A percentile compares a stretch with the other conserved stretches of the same genome.
These are phyloP conservation scores for Coemansia sp. DNA, from an alignment of 192 early-diverging fungal species.

Conservation along the genomic window DNA sequence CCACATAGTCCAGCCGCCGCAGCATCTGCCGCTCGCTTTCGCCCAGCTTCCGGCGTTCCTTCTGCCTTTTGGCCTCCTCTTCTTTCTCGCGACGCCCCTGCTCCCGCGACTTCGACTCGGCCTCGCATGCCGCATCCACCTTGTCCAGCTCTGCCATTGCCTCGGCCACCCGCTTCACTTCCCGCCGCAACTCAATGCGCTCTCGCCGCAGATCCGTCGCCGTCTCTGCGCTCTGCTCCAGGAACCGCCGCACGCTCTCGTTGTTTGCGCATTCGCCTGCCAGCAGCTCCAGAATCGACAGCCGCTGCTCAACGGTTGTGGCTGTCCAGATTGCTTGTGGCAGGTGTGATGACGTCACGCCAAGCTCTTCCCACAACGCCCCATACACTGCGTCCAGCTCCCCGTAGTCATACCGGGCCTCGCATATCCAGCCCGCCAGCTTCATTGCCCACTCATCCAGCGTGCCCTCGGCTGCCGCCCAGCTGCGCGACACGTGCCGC, in stretches of 20 bases:
- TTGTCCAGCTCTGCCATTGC: conserved; percentile 49
- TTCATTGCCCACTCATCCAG: conserved; percentile 23
- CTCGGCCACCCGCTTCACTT: conserved; percentile 57
- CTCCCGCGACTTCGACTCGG: conserved; percentile 18
- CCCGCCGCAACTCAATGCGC: conserved; percentile 66
- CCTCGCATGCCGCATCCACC: conserved; percentile 9
- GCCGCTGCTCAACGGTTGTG: conserved; percentile 46
- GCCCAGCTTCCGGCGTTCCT: conserved; percentile 47
- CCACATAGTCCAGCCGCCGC: conserved; percentile 59
- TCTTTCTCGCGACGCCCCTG: conserved; percentile 38
- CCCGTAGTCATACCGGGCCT: conserved; percentile 29
- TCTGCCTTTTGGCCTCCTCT: conserved; percentile 36
- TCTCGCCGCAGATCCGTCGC: conserved; percentile 71
- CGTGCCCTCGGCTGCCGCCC: conserved; percentile 15
- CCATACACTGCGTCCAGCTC: conserved; percentile 41
- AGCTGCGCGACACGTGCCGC: conserved; percentile 28
- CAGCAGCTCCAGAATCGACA: conserved; percentile 65
- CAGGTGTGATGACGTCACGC: conserved; percentile 14
- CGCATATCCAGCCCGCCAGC: conserved; percentile 43
- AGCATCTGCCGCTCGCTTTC: conserved; percentile 35
- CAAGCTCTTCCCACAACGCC: conserved; percentile 13
- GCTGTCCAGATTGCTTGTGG: conserved; percentile 15
- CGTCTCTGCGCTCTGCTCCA: conserved; percentile 72
- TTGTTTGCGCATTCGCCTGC: conserved; percentile 60
- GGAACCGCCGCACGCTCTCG: conserved; percentile 60